phyloP scores from a whole-genome alignment of 2,329 filamentous ascomycete genomes.

The Sordariomycetes sp. region DNA sequence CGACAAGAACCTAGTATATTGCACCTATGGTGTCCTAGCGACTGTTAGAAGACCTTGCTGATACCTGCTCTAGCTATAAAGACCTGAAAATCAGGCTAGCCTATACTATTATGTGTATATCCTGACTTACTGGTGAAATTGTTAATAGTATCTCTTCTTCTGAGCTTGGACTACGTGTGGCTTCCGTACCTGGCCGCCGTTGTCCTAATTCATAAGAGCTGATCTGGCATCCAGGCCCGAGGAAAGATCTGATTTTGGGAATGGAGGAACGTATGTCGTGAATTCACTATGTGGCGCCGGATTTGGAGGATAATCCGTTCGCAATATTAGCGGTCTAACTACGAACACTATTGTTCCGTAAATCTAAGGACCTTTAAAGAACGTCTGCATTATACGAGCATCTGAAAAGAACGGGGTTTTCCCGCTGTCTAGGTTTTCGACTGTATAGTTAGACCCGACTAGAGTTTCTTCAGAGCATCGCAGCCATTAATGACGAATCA shows the following conservation, averaged over 20 bases:
- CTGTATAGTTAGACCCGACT: neutral
- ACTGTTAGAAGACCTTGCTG: neutral
- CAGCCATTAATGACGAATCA: neutral
- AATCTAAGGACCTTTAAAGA: neutral
- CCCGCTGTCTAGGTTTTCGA: neutral
- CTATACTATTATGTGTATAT: neutral
- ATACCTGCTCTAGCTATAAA: neutral
- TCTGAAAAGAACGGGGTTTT: neutral
- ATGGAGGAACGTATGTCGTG: neutral
- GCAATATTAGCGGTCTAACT: neutral
- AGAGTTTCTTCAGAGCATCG: neutral
- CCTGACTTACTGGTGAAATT: neutral
- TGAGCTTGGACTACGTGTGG: neutral
- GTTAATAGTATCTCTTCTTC: neutral
- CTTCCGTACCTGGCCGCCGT: neutral
- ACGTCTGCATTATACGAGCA: neutral
- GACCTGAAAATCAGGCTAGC: neutral
- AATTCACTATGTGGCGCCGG: neutral
- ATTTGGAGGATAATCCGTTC: neutral
- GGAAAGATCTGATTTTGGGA: neutral
- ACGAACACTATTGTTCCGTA: neutral
- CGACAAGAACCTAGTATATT: neutral
- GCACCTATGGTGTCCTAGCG: too few species aligned
- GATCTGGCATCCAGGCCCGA: neutral
- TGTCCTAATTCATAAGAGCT: neutral